Base-by-base conservation (phyloP, 2,329 filamentous ascomycete species). In the Penicillium verrucosum region DNA sequence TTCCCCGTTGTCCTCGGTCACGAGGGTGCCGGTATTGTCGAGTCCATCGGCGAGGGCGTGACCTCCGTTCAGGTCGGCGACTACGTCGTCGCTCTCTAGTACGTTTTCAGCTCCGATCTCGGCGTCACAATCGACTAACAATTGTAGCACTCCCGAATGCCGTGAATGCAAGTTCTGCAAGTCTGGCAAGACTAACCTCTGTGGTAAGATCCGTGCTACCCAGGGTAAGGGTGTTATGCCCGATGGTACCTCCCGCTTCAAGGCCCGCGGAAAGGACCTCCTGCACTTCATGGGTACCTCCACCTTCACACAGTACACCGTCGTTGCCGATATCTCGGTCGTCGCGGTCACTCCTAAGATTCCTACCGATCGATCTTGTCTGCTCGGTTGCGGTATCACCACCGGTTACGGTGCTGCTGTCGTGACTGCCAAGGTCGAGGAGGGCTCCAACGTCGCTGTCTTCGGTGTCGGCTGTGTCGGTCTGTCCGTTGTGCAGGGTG, bases 261-360 rank as follows among this genome's bases (percentile, higher is more conserved):
- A 85, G 78, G 92, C 88, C 83, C 94, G 93, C 78, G 94, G 94
- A 77, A 88, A 97, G 80, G 89, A 96, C 69, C 84, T 99, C 60
- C 86, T 97, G 57, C 94, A 97, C 81, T 99, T 97, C 82, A 99
- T 99, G 94, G 94, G 94, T 70, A 96, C 91, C 55, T 97, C 92
- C 37, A 99, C 94, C 68, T 99, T 99, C 83, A 96, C 91, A 32
- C 94, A 99, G 80, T 99, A 96, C 81, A 97, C 94, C 56, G 94
- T 99, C 63, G 91, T 99, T 37, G 93, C 94, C 75, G 94, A 99
- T 77, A 97, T 99, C 78, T 97, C 92, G 47, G 94, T 97, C 56
- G 94, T 99, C 29, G 89, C 92, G 61, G 92, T 99, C 66, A 92
- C 92, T 68, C 84, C 85, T 59, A 87, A 96, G 69, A 94, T 94